Evolutionary conservation across 2,329 filamentous ascomycete genomes (phyloP), one percentile per base, ranked within the genome.

Genomic region (Trichoderma endophyticum): DNA sequence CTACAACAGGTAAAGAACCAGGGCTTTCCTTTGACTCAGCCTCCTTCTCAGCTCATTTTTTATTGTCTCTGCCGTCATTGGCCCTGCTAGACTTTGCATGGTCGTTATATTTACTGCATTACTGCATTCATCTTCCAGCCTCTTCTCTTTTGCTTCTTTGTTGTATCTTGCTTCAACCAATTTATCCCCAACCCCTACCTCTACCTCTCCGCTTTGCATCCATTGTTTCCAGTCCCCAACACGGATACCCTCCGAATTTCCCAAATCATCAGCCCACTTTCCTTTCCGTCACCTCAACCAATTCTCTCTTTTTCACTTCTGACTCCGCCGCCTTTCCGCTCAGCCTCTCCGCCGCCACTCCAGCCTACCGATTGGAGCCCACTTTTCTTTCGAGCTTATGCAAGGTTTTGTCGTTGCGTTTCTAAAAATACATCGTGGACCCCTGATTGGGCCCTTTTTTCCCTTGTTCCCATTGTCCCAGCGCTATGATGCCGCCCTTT

Each of bases 291-390:
- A 11, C 28, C 48, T 59, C 30, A 30, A 30, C 56, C 28, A 18
- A 18, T n/a, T 59, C 26, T 21, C n/a, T n/a, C n/a, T 12, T 14
- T n/a, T 59, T 30, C 26, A 30, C 18, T 36, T 14, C 21, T 34
- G 30, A 43, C 65, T 68, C 54, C 65, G 65, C 65, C 54, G 57
- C 66, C 56, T 48, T 34, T 60, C 51, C 56, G 56, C 66, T 69
- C 66, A 69, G 66, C 66, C 66, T 69, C 66, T 69, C 66, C 56
- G 66, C 56, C 66, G 66, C 65, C 65, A 30, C 56, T 60, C n/a
- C 24, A 48, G n/a, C 18, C 36, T 59, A n/a, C 66, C 66, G 56
- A 61, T 61, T 69, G 56, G 66, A 32, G 26, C 21, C 62, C 62
- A 26, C 56, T 36, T 60, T 60, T 14, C 11, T 11, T 32, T 21